Evolutionary conservation across 2,329 filamentous ascomycete species (phyloP), one percentile per base, ranked within the genome.

Genomic region (Ampelomyces quisqualis): DNA sequence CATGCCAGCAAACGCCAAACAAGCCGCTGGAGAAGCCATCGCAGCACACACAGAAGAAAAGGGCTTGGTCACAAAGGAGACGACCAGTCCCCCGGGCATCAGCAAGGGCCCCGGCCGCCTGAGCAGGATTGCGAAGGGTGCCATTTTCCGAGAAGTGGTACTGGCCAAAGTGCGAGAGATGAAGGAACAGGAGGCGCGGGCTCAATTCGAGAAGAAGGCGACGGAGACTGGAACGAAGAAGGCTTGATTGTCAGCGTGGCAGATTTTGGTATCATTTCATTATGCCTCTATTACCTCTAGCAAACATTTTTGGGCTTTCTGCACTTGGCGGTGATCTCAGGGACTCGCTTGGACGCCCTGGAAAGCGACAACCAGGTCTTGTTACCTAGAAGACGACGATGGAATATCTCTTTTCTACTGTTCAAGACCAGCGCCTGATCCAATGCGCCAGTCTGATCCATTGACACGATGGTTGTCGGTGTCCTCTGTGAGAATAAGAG

Each of bases 61-160:
- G 35, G 48, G 47, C 38, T 56, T 68, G 47, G 51, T 53, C 30
- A 64, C 62, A 31, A 57, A 57, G 45, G 58, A 68, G 27, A 15
- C 9, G 8, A 47, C 29, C 7, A n/a, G 24, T 20, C 7, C 47
- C 53, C 49, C 9, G 28, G 37, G 46, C 20, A 55, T 49, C 13
- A 55, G 57, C 34, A 78, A 79, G 65, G 75, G 54, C 15, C 58
- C 60, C 20, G 55, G 73, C 30, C 77, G 77, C 51, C 64, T 84
- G 47, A 77, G 77, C 59, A 79, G 76, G 48, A 67, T 79, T 49
- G 81, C 81, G 22, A 81, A 80, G 57, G 77, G 77, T 33, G 79
- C 88, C 48, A 94, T 97, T 59, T 96, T 97, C 81, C 81, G 88
- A 58, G 91, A 96, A 69, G 88, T 97, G 9, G 91, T 96, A 10